Evolutionary conservation across 164 flowering plant species (phyloP).

Genomic region (Cinnamomum micranthum): DNA sequence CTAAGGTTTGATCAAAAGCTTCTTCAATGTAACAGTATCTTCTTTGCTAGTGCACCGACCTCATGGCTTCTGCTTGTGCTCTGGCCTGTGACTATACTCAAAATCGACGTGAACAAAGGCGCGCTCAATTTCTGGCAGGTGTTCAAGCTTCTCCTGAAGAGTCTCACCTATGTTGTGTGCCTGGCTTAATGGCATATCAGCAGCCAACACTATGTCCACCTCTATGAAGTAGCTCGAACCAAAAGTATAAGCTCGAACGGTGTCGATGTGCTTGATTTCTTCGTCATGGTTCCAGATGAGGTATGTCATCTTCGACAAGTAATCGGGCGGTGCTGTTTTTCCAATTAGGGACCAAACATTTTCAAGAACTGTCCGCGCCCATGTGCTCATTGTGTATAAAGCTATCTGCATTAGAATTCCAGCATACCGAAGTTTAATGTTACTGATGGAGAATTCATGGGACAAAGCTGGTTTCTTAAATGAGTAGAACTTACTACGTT

Average conservation of each 20-base stretch:
- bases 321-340: slow-evolving; percentile 79
- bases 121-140: slow-evolving; percentile 67
- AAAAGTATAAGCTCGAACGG: slow-evolving; percentile 83
- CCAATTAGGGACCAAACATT: slow-evolving; percentile 72
- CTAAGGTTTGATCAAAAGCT: too few species aligned
- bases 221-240: slow-evolving; percentile 83
- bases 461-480: not conserved
- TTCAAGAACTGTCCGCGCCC: slow-evolving; percentile 72
- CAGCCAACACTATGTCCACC: slow-evolving; percentile 78
- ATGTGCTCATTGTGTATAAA: slow-evolving; percentile 65
- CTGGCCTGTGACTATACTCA: slow-evolving; percentile 72
- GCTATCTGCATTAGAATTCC: slow-evolving; percentile 55
- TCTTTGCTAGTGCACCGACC: slow-evolving; percentile 1
- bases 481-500: not conserved
- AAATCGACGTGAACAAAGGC: slow-evolving; percentile 87
- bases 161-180: slow-evolving; percentile 85
- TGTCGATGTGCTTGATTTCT: slow-evolving; percentile 75
- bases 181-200: slow-evolving; percentile 53
- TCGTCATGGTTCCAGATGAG: slow-evolving; percentile 82
- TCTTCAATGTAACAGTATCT: too few species aligned
- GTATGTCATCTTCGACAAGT: slow-evolving; percentile 60
- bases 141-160: slow-evolving; percentile 81
- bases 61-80: slow-evolving; percentile 51
- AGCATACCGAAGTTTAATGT: not conserved
- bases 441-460: not conserved